Evolutionary conservation across 2,329 filamentous ascomycete species (phyloP).

Genomic region (Fusarium protoensiforme): DNA sequence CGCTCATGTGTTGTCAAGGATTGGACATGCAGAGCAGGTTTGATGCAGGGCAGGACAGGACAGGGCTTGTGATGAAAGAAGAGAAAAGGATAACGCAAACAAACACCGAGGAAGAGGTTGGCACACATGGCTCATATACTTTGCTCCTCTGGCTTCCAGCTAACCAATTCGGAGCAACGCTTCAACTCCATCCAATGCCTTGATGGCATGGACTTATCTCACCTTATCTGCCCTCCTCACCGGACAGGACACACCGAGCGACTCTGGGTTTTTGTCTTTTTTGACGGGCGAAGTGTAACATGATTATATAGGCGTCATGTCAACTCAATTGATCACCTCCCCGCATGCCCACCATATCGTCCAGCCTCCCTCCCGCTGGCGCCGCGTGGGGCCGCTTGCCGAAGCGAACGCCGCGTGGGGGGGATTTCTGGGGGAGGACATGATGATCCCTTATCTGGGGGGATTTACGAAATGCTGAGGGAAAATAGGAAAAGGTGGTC

Average conservation of each 20-base stretch:
- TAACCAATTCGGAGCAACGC: not conserved
- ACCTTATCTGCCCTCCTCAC: conserved; percentile 12
- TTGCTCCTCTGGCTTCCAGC: not conserved
- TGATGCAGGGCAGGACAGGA: not conserved
- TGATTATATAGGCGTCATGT: conserved; percentile 16
- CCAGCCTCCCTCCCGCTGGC: conserved; percentile 14
- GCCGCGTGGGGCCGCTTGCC: conserved; percentile 17
- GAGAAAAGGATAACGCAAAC: not conserved
- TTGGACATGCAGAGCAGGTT: not conserved
- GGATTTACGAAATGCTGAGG: conserved; percentile 4
- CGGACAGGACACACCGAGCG: not conserved
- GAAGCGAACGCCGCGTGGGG: conserved; percentile 27
- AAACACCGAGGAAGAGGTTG: not conserved
- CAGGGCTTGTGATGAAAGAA: not conserved
- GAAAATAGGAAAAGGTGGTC: conserved; percentile 7
- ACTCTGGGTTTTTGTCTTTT: not conserved
- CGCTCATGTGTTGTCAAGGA: not conserved
- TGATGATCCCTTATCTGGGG: conserved; percentile 25
- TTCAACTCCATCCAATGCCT: not conserved
- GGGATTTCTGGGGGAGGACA: conserved; percentile 28
- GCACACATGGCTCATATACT: conserved; percentile 1
- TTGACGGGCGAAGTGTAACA: conserved; percentile 10
- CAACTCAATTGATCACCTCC: conserved; percentile 11
- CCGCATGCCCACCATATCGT: conserved; percentile 16
- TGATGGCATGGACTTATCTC: not conserved